Evolutionary conservation across 495 filamentous ascomycete genomes (phyloP).

Genomic region (Echria macrotheca): DNA sequence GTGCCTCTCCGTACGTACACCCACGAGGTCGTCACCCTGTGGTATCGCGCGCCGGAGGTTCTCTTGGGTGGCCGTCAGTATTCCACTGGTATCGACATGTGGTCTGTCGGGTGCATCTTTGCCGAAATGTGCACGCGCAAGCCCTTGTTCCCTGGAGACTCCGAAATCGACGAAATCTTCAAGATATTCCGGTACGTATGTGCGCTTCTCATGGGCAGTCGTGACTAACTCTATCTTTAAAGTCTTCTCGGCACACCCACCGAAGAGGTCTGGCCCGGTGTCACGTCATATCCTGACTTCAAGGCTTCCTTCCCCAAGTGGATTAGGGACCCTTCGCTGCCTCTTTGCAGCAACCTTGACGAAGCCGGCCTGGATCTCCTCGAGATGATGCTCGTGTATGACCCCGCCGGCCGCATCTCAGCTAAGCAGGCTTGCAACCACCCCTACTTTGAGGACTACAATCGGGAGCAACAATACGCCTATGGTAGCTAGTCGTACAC

Average conservation of each 20-base stretch:
- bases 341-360: conserved; percentile 48
- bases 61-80: conserved; percentile 96
- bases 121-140: conserved; percentile 99
- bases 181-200: conserved; percentile 87
- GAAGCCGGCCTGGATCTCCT: conserved; percentile 85
- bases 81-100: conserved; percentile 98
- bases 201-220: not conserved
- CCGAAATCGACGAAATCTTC: conserved; percentile 99
- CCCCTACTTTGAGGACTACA: conserved; percentile 80
- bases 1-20: conserved; percentile 96
- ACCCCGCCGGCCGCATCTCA: conserved; percentile 87
- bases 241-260: conserved; percentile 89
- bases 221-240: conserved; percentile 8
- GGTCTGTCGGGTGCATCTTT: conserved; percentile 97
- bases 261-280: conserved; percentile 87
- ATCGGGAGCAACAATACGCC: conserved; percentile 31
- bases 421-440: conserved; percentile 93
- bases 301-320: conserved; percentile 97
- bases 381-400: conserved; percentile 89
- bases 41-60: conserved; percentile 98
- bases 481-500: conserved; percentile 39
- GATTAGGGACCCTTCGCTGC: conserved; percentile 60
- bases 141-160: conserved; percentile 94
- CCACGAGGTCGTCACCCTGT: conserved; percentile 97
- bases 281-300: conserved; percentile 96